These are phyloP conservation scores for Posidonia australis DNA, from an alignment of 106 monocot genomes.

Conservation along the genomic window DNA sequence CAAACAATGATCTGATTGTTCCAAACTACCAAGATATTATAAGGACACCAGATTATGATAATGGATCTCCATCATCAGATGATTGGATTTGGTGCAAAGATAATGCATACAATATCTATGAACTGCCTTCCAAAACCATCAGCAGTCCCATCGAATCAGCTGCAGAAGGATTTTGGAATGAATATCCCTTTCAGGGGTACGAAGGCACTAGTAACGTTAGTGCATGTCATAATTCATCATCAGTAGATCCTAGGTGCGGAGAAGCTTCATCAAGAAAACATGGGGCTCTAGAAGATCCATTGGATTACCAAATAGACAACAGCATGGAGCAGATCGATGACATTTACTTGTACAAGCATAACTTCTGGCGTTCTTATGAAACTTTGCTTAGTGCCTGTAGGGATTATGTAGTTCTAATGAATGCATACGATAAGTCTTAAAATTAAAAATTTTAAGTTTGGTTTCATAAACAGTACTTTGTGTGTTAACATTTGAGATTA, in stretches of 20 bases:
- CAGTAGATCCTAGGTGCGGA: neutral
- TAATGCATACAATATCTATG: neutral
- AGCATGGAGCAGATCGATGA: conserved; percentile 3
- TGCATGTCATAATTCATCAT: neutral
- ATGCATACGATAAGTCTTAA: no score
- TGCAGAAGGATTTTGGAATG: neutral
- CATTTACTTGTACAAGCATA: conserved; percentile 1
- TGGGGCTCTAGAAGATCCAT: conserved; percentile 3
- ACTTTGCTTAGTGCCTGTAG: conserved; percentile 4
- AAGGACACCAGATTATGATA: conserved; percentile 1
- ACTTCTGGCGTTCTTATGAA: no score
- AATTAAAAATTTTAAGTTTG: neutral
- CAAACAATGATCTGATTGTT: neutral
- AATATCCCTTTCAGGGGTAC: neutral
- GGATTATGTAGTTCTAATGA: neutral
- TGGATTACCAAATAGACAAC: neutral
- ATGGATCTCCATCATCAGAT: conserved; percentile 3
- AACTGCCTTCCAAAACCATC: neutral
- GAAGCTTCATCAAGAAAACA: neutral
- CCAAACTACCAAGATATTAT: neutral
- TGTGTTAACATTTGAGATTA: neutral
- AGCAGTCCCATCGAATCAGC: neutral
- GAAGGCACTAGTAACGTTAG: neutral
- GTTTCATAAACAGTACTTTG: neutral
- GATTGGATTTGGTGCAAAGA: conserved; percentile 5